Evolutionary conservation across 768 basidiomycete genomes (phyloP).

Genomic region (Lactarius indigo): DNA sequence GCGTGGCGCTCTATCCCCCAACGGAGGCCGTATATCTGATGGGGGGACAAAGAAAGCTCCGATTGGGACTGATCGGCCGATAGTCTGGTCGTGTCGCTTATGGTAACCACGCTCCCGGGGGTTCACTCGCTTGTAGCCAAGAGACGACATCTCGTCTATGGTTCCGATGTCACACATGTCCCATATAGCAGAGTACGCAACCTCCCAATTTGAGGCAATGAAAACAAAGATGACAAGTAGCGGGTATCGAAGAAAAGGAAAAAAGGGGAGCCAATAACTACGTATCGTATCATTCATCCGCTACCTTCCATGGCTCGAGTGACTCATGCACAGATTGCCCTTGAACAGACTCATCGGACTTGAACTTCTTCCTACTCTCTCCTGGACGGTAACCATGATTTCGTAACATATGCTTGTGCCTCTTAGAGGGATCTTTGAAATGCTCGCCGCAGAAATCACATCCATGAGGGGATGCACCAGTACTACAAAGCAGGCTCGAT

Average conservation of each 20-base stretch:
- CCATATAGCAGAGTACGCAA: slow-evolving; percentile 12
- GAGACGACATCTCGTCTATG: slow-evolving; percentile 19
- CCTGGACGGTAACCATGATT: slow-evolving; percentile 49
- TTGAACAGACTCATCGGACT: slow-evolving; percentile 17
- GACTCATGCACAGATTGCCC: slow-evolving; percentile 30
- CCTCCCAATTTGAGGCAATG: slow-evolving; percentile 1
- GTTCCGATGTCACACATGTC: slow-evolving; percentile 14
- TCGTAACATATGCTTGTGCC: slow-evolving; percentile 56
- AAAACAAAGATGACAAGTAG: slow-evolving; percentile 13
- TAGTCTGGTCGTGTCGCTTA: slow-evolving; percentile 12
- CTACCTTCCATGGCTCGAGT: slow-evolving; percentile 25
- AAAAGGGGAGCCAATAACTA: slow-evolving; percentile 1
- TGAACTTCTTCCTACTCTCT: slow-evolving; percentile 38
- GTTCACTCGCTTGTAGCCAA: neutral
- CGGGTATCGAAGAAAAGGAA: slow-evolving; percentile 12
- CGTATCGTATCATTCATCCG: slow-evolving; percentile 5
- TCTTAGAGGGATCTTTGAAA: slow-evolving; percentile 64
- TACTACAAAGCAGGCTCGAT: slow-evolving; percentile 37
- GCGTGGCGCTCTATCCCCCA: slow-evolving; percentile 20
- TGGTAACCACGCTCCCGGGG: slow-evolving; percentile 17
- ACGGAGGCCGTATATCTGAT: slow-evolving; percentile 17
- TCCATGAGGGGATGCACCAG: slow-evolving; percentile 51
- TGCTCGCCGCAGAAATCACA: slow-evolving; percentile 50
- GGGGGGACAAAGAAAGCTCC: slow-evolving; percentile 22
- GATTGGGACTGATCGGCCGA: slow-evolving; percentile 15